phyloP scores from a whole-genome alignment of 345 rosid species.

The Ailanthus altissimus region DNA sequence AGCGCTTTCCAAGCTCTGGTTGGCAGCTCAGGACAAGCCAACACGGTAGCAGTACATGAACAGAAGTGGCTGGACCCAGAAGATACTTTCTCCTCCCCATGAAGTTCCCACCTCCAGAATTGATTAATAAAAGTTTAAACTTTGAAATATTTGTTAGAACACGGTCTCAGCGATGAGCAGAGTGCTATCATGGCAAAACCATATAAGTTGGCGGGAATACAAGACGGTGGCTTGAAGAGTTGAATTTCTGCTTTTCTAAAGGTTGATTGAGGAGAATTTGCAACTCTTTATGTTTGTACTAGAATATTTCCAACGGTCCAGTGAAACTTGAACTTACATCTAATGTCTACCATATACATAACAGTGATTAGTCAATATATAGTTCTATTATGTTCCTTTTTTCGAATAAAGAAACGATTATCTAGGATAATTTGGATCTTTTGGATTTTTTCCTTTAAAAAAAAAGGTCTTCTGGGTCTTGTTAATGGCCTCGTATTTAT shows the following conservation, averaged over 20 bases:
- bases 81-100: conserved; percentile 42
- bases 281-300: background rate
- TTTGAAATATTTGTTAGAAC: background rate
- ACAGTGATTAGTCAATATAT: too few species aligned
- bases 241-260: background rate
- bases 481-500: too few species aligned
- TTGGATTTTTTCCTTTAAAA: too few species aligned
- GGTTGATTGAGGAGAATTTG: background rate
- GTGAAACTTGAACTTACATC: background rate
- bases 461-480: too few species aligned
- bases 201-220: background rate
- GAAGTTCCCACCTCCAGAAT: background rate
- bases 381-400: too few species aligned
- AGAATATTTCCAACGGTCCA: background rate
- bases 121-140: background rate
- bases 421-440: too few species aligned
- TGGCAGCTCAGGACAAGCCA: conserved; percentile 16
- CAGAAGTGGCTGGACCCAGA: conserved; percentile 36
- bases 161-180: background rate
- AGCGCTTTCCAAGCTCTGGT: conserved; percentile 35
- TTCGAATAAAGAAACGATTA: too few species aligned
- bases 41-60: background rate
- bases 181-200: background rate
- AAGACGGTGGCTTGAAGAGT: too few species aligned
- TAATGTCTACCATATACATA: background rate